A percentile compares a stretch with the other conserved stretches of the same genome.
Evolutionary conservation across 1,284 basidiomycete species (phyloP).

Genomic region (Salmacisia buchloeana): DNA sequence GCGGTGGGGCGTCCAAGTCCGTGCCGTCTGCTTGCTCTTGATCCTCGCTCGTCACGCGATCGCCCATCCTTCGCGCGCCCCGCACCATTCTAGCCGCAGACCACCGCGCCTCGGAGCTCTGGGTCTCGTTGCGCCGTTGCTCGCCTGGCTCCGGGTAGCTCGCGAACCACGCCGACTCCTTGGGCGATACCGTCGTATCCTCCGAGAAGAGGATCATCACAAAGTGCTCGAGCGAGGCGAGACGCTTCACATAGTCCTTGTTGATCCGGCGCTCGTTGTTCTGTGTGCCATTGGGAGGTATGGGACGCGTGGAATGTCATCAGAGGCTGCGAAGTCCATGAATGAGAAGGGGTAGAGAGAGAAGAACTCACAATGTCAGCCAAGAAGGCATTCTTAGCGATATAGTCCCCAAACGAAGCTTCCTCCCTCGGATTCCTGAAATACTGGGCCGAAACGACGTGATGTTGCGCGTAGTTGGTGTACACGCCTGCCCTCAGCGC

Average conservation of each 20-base stretch:
- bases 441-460: conserved; percentile 57
- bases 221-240: conserved; percentile 44
- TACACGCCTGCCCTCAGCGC: conserved; percentile 73
- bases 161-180: conserved; percentile 43
- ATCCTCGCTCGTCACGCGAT: background rate
- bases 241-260: conserved; percentile 37
- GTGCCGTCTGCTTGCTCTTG: background rate
- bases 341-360: background rate
- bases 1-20: conserved; percentile 36
- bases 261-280: conserved; percentile 44
- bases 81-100: too few species aligned
- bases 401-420: conserved; percentile 65
- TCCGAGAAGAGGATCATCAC: conserved; percentile 49
- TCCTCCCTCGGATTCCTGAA: conserved; percentile 63
- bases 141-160: conserved; percentile 35
- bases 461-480: conserved; percentile 52
- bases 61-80: too few species aligned
- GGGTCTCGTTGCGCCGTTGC: conserved; percentile 23
- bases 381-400: conserved; percentile 59
- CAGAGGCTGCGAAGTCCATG: too few species aligned
- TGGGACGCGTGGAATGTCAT: too few species aligned
- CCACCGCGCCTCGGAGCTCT: background rate
- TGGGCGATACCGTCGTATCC: conserved; percentile 43
- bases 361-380: conserved; percentile 48
- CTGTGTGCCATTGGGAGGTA: too few species aligned